phyloP scores from a whole-genome alignment of 371 early-diverging fungal genomes.

The Mucor circinelloides region DNA sequence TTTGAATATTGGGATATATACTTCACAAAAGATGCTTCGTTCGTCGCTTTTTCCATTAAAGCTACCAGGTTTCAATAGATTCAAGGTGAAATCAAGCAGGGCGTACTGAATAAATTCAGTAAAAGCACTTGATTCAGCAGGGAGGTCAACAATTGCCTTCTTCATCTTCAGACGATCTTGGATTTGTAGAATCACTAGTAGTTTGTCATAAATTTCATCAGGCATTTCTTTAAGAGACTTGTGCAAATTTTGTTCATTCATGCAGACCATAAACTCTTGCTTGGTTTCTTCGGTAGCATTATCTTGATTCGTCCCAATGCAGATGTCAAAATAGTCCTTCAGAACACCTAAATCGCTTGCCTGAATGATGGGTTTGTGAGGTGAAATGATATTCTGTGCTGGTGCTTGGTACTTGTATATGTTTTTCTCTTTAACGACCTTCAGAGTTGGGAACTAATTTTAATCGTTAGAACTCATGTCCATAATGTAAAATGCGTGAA shows the following conservation, averaged over 20 bases:
- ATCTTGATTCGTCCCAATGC: not conserved
- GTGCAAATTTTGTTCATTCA: slow-evolving; percentile 4
- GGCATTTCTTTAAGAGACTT: not conserved
- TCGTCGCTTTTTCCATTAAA: slow-evolving; percentile 19
- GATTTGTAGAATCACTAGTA: slow-evolving; percentile 15
- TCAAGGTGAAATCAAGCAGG: slow-evolving; percentile 21
- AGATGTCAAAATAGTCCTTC: slow-evolving; percentile 18
- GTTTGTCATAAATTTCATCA: slow-evolving; percentile 10
- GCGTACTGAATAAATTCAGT: slow-evolving; percentile 20
- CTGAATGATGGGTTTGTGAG: slow-evolving; percentile 22
- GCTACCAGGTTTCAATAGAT: slow-evolving; percentile 4
- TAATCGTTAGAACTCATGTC: not conserved
- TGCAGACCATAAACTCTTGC: slow-evolving; percentile 3
- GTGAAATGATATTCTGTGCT: slow-evolving; percentile 10
- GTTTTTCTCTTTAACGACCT: slow-evolving; percentile 22
- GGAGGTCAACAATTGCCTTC: no score
- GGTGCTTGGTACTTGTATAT: slow-evolving; percentile 14
- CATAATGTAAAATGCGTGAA: slow-evolving; percentile 4
- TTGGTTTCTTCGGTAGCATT: slow-evolving; percentile 12
- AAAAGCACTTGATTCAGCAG: slow-evolving; percentile 14
- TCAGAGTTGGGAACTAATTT: not conserved
- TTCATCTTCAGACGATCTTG: not conserved
- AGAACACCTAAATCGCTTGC: slow-evolving; percentile 16
- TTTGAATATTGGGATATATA: slow-evolving; percentile 24
- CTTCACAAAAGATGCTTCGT: slow-evolving; percentile 20